A percentile compares a stretch with the other conserved stretches of the same genome.
Evolutionary conservation across 1,284 basidiomycete genomes (phyloP).

Genomic region (Cryptococcus sp.): DNA sequence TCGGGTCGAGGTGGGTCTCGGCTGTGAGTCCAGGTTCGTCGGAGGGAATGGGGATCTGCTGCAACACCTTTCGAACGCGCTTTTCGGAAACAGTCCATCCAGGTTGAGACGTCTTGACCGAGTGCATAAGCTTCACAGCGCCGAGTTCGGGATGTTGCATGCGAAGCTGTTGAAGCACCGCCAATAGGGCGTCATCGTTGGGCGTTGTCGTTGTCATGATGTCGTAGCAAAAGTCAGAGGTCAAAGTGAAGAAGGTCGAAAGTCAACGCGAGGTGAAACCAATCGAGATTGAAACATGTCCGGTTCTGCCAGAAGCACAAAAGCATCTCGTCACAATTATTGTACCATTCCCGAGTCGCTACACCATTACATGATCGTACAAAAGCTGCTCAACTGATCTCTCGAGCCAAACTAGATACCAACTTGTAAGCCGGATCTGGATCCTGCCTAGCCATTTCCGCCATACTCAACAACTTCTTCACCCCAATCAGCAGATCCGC

Average conservation of each 20-base stretch:
- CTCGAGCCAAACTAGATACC: conserved; percentile 58
- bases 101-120: conserved; percentile 57
- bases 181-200: conserved; percentile 51
- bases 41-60: conserved; percentile 8
- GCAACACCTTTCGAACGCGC: conserved; percentile 60
- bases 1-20: conserved; percentile 60
- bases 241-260: not conserved
- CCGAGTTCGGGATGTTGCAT: conserved; percentile 60
- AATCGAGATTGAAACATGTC: too few species aligned
- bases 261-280: not conserved
- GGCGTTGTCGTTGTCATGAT: conserved; percentile 4
- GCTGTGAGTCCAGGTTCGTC: conserved; percentile 50
- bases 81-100: conserved; percentile 76
- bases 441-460: conserved; percentile 97
- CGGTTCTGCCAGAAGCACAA: too few species aligned
- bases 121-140: conserved; percentile 62
- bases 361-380: not conserved
- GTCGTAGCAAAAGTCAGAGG: not conserved
- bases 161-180: conserved; percentile 49
- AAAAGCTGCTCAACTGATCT: conserved; percentile 22
- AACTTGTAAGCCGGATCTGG: conserved; percentile 71
- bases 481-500: conserved; percentile 71
- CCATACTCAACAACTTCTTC: conserved; percentile 84
- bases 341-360: not conserved
- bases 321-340: not conserved